Evolutionary conservation across 352 stramenopile genomes (phyloP), one percentile per base, ranked within the genome.

Genomic region (Pythium dissimile): DNA sequence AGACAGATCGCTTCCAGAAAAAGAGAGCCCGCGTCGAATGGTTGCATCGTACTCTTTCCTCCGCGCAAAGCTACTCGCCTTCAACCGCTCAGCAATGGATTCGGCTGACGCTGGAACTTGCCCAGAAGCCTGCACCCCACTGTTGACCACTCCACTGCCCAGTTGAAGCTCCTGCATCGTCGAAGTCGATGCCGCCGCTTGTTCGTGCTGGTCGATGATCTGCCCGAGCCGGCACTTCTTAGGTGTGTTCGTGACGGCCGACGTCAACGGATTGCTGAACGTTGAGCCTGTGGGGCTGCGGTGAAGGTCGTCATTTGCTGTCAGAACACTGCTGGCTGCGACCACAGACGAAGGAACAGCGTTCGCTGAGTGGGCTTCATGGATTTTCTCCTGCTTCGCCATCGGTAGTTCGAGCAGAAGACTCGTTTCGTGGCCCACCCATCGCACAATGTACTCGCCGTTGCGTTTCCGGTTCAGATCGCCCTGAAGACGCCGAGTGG

Each of bases 401-500:
- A 61, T 53, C 3, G 82, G 75, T 21, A 92, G 52, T 44, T 92
- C 82, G 26, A 92, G 59, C 34, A 92, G 58, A 61, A 92, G 49
- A 71, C 82, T 92, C 65, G 80, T 90, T 56, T 92, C 82, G 56
- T 92, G 80, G 20, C 82, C 82, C 13, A 92, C 82, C 82, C 82
- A 92, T 7, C 82, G 77, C 20, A 92, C 73, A 30, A 90, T 86
- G 54, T 91, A 88, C 61, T 92, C 82, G 37, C 78, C 76, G 34
- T 88, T 89, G 49, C 72, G 79, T 34, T 88, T 88, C n/a, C 80
- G 77, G 52, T 92, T 92, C 11, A 92, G 31, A 41, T 92, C 82
- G n/a, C 82, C 82, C 49, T 92, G 82, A 2, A 92, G 57, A 5
- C 82, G 72, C 13, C 82, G 69, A 34, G 78, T 88, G 16, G 82